Base-by-base conservation (phyloP, 176 grass and related monocot species). In the Zizania latifolia region DNA sequence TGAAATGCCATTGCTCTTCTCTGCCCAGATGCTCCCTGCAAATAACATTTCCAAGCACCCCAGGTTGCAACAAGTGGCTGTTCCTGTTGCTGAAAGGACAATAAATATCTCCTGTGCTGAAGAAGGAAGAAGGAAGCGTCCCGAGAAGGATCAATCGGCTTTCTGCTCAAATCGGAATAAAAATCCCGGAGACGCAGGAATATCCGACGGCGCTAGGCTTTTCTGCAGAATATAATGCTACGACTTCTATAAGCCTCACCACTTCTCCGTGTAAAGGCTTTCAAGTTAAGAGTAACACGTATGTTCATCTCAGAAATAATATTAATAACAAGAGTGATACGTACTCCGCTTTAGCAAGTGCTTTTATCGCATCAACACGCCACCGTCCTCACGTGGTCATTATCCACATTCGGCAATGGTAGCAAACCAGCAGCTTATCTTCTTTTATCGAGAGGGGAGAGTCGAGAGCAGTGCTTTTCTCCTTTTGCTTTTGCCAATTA, bases 131-230 rank as follows among this genome's bases (percentile, higher is more conserved):
- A 31, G 27, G 21, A 63, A 69, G 30, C 50, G 27, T 37, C 55
- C 0, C 6, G 72, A 33, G 13, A 34, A 7, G 41, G 9, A 55
- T 65, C 26, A 6, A 29, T 65, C 14, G 23, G 34, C 28, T n/a
- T n/a, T n/a, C n/a, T n/a, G 2, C 10, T 4, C 3, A 17, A 28
- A 79, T 85, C 56, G 41, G 84, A 86, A 86, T 56, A 76, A 56
- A 74, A 81, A 61, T 6, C 19, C 3, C 16, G 14, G 43, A 19
- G 41, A 37, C 36, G 72, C 56, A 43, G 4, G 84, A 66, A 82
- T 78, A 59, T 78, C 48, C 73, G 17, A 40, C 19, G 19, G 70
- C 13, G 19, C 44, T 13, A 12, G 62, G 13, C 28, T 45, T n/a
- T n/a, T 87, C 74, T 60, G 68, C 33, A n/a, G n/a, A n/a, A n/a